A percentile compares a stretch with the other conserved stretches of the same genome.
phyloP scores from a whole-genome alignment of 1,284 basidiomycete species.

The Gastroboletus turbinatus region DNA sequence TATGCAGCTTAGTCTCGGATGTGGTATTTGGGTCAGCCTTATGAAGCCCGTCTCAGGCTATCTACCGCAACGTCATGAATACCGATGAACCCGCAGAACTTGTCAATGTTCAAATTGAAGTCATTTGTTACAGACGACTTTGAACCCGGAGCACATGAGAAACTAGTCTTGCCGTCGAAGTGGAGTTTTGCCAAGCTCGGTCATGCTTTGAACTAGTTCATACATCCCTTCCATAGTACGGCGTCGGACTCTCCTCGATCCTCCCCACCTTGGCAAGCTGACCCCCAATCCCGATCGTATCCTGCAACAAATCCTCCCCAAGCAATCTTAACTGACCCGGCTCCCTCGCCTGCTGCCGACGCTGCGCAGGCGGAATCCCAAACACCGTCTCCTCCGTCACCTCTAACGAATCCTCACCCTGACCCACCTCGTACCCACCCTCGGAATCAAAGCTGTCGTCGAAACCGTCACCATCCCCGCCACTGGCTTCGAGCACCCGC shows the following conservation, averaged over 20 bases:
- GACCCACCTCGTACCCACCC: conserved; percentile 19
- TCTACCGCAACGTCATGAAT: too few species aligned
- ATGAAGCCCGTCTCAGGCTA: too few species aligned
- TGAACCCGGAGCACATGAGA: not conserved
- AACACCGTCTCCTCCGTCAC: conserved; percentile 65
- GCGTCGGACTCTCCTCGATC: conserved; percentile 65
- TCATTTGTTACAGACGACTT: too few species aligned
- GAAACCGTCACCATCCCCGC: conserved; percentile 47
- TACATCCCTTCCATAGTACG: conserved; percentile 29
- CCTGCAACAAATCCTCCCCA: conserved; percentile 59
- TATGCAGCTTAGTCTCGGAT: too few species aligned
- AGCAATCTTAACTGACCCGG: conserved; percentile 47
- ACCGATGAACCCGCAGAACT: too few species aligned
- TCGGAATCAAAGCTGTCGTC: conserved; percentile 52
- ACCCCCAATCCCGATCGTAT: conserved; percentile 58
- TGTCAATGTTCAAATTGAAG: too few species aligned
- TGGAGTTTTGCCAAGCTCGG: not conserved
- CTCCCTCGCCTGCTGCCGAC: conserved; percentile 32
- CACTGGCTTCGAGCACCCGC: conserved; percentile 36
- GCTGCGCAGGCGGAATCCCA: conserved; percentile 56
- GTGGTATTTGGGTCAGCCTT: too few species aligned
- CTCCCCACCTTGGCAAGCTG: conserved; percentile 48
- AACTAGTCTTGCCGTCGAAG: not conserved
- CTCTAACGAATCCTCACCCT: conserved; percentile 15
- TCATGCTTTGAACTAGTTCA: not conserved